Evolutionary conservation across 2,329 filamentous ascomycete species (phyloP).

Genomic region (Fusarium brachygibbosum): DNA sequence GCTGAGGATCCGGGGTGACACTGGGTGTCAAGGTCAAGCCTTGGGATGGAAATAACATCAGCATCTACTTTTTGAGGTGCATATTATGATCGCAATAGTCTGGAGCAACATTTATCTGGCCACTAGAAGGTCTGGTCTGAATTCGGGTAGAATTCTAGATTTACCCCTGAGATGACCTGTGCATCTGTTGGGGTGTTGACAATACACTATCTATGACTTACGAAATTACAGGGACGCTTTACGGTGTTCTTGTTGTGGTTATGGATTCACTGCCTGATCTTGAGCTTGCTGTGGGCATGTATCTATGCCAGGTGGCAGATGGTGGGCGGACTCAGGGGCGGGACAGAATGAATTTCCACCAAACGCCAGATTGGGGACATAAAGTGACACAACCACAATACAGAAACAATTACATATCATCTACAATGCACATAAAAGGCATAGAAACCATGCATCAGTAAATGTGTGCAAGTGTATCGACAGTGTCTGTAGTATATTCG

Average conservation of each 20-base stretch:
- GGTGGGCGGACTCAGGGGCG: background rate
- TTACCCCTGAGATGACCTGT: background rate
- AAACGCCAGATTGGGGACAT: background rate
- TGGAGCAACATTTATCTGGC: background rate
- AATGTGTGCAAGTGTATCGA: background rate
- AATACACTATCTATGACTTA: too few species aligned
- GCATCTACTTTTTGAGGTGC: background rate
- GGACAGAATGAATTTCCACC: background rate
- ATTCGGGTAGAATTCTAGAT: too few species aligned
- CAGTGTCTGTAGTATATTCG: background rate
- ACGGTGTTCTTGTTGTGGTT: too few species aligned
- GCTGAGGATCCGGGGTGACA: background rate
- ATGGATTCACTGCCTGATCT: too few species aligned
- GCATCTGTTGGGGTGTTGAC: background rate
- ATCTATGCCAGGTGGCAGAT: background rate
- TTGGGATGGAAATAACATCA: background rate
- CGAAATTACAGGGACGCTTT: background rate
- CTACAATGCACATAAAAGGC: accelerated
- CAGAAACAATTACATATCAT: background rate
- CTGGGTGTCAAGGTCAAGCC: too few species aligned
- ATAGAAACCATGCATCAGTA: background rate
- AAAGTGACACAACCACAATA: background rate
- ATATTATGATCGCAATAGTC: too few species aligned
- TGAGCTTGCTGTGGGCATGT: background rate
- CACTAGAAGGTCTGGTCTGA: background rate